These are phyloP conservation scores for Friedmanniomyces simplex DNA, from an alignment of 495 filamentous ascomycete species.

Conservation along the genomic window DNA sequence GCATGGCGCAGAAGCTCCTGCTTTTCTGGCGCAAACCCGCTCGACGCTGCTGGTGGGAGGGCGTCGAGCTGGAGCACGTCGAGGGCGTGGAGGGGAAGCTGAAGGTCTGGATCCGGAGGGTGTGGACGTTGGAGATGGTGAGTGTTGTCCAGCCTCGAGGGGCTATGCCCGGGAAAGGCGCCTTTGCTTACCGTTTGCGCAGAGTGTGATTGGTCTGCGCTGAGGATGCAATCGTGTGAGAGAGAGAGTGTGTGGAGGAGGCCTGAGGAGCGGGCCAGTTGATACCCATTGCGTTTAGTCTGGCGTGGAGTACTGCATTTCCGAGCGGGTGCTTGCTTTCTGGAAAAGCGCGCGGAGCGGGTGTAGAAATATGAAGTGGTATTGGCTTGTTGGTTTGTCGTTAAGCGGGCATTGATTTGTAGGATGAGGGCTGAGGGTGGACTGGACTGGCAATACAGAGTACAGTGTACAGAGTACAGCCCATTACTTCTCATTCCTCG, in stretches of 20 bases:
- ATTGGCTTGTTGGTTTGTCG: neutral
- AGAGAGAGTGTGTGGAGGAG: too few species aligned
- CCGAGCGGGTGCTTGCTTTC: neutral
- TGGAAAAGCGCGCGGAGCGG: neutral
- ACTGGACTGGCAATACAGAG: too few species aligned
- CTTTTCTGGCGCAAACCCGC: slow-evolving; percentile 98
- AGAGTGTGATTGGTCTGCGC: slow-evolving; percentile 31
- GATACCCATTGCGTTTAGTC: neutral
- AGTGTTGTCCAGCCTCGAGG: slow-evolving; percentile 17
- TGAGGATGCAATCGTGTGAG: slow-evolving; percentile 8
- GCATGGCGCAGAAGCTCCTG: slow-evolving; percentile 97
- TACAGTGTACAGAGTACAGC: too few species aligned
- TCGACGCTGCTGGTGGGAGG: slow-evolving; percentile 97
- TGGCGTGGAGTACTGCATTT: neutral
- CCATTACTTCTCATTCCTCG: too few species aligned
- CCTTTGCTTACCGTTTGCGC: neutral
- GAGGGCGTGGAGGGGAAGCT: slow-evolving; percentile 85
- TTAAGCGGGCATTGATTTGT: neutral
- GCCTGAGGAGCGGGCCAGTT: neutral
- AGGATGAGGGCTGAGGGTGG: neutral
- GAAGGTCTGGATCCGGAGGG: slow-evolving; percentile 95
- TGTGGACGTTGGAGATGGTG: slow-evolving; percentile 99
- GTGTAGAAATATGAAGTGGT: neutral
- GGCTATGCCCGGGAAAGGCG: neutral
- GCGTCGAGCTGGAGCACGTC: slow-evolving; percentile 80